Evolutionary conservation across 805 yeast genomes (phyloP).

Genomic region (Barnettozyma sp.): DNA sequence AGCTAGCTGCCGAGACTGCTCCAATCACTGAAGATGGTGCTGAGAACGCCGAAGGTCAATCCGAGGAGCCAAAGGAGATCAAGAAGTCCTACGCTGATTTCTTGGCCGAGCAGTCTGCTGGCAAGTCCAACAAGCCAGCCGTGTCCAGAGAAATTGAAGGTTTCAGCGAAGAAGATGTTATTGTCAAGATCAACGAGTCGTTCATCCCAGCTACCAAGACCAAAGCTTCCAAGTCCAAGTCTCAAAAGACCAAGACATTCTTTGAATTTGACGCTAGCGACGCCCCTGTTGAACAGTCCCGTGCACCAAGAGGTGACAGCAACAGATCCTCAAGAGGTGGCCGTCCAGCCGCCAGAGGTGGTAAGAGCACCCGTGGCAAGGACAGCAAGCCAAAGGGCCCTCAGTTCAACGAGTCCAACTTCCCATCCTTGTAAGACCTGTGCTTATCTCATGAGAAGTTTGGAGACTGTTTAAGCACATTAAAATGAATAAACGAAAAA

Average conservation of each 20-base stretch:
- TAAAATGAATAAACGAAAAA: slow-evolving; percentile 5
- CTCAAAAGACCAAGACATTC: slow-evolving; percentile 72
- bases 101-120: slow-evolving; percentile 63
- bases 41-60: slow-evolving; percentile 43
- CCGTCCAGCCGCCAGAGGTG: slow-evolving; percentile 8
- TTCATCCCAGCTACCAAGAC: slow-evolving; percentile 52
- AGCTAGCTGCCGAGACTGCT: slow-evolving; percentile 62
- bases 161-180: slow-evolving; percentile 44
- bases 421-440: slow-evolving; percentile 14
- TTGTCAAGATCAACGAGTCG: slow-evolving; percentile 58
- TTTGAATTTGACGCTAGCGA: slow-evolving; percentile 63
- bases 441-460: too few species aligned
- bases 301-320: slow-evolving; percentile 29
- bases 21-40: slow-evolving; percentile 51
- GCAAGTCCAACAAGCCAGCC: slow-evolving; percentile 42
- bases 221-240: slow-evolving; percentile 67
- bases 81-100: slow-evolving; percentile 79
- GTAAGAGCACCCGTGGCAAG: slow-evolving; percentile 3
- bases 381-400: slow-evolving; percentile 8
- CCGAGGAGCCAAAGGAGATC: slow-evolving; percentile 40
- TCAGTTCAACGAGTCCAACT: slow-evolving; percentile 12
- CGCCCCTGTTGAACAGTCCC: too few species aligned
- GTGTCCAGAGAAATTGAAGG: slow-evolving; percentile 32
- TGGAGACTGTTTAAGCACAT: too few species aligned
- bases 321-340: slow-evolving; percentile 31